Evolutionary conservation across 2,329 filamentous ascomycete species (phyloP), one percentile per base, ranked within the genome.

Genomic region (Ophiosphaerella herpotricha): DNA sequence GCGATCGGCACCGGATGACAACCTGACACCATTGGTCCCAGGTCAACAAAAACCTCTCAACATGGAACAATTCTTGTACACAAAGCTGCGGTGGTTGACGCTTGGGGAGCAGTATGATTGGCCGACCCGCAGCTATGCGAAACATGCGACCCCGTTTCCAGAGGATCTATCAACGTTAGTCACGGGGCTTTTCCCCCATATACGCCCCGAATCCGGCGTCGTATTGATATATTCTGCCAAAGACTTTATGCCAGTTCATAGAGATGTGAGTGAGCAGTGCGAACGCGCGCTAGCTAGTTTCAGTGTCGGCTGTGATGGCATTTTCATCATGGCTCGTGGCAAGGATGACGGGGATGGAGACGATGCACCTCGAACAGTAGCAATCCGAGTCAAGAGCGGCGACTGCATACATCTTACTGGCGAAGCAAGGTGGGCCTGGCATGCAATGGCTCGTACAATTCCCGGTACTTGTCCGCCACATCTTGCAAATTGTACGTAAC

Each of bases 31-130:
- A 8, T 90, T 88, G 53, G 84, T 92, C 57, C 78, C 88, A 0
- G 61, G 73, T 0, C 77, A 91, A 14, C 91, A 96, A 71, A 90
- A 88, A 54, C 80, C 89, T 1, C 77, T 97, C 6, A 84, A 85
- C 4, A 80, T 89, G 45, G 81, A 84, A 50, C 86, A 88, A 64
- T 85, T 92, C 31, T 79, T 97, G 44, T 83, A 88, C 49, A 88
- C 87, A 56, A 92, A 89, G 57, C 83, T 97, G 21, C 90, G 93
- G 60, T 99, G 94, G 94, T 84, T 96, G 44, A 97, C 93, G 0
- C 83, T 99, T 5, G 94, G 93, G 40, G 93, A 91, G 0, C 93
- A 97, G 72, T 97, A 97, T 73, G 90, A 97, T 76, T 97, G 93
- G 94, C 94, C 91, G 0, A 86, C 86, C 53, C 91, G 95, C 55